phyloP scores from a whole-genome alignment of 2,329 filamentous ascomycete genomes.

The Seiridium unicorne region DNA sequence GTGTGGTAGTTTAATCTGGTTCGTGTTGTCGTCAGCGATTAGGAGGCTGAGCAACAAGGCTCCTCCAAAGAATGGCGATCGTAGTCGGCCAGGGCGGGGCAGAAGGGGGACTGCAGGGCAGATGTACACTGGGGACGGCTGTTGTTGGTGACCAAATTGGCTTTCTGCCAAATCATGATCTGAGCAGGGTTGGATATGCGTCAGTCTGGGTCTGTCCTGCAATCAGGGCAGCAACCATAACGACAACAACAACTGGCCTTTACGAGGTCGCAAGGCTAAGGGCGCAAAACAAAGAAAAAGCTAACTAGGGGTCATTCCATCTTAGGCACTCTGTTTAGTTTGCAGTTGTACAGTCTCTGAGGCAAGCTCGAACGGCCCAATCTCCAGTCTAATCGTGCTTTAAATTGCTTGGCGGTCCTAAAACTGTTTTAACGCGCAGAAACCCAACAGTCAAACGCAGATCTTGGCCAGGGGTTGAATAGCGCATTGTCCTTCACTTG shows the following conservation, averaged over 20 bases:
- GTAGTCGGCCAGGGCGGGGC: constrained; percentile 5
- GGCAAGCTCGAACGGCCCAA: neutral
- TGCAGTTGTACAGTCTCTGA: neutral
- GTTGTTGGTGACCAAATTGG: neutral
- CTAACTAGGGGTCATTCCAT: neutral
- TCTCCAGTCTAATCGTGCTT: constrained; percentile 2
- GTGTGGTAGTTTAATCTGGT: neutral
- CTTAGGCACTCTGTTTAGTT: neutral
- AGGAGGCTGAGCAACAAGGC: constrained; percentile 6
- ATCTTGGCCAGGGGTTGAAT: constrained; percentile 3
- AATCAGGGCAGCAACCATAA: neutral
- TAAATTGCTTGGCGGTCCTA: constrained; percentile 8
- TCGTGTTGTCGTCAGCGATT: constrained; percentile 8
- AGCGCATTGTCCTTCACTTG: neutral
- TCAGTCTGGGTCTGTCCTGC: neutral
- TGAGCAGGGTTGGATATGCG: neutral
- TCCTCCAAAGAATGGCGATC: constrained; percentile 5
- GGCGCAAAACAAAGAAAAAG: neutral
- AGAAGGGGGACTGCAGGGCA: neutral
- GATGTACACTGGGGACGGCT: neutral
- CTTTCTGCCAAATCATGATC: neutral
- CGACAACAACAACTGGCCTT: neutral
- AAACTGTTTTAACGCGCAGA: constrained; percentile 3
- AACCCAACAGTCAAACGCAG: constrained; percentile 3
- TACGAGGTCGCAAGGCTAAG: neutral